Base-by-base conservation (phyloP, 208 protist species). In the Eutreptiella sp. region DNA sequence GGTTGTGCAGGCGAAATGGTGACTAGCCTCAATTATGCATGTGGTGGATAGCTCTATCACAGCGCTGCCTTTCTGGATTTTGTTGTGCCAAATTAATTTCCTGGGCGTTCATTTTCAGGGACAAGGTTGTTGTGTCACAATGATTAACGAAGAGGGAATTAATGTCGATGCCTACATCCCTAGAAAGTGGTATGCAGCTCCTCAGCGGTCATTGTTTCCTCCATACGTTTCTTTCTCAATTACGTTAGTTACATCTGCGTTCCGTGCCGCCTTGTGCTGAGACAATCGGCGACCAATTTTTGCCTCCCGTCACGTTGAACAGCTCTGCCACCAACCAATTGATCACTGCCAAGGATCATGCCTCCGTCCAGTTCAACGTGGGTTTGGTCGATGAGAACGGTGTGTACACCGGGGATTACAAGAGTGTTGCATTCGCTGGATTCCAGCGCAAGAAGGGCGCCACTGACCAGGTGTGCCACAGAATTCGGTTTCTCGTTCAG, bases 311-410 rank as follows among this genome's bases (percentile, higher is more conserved):
- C 4, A 48, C 38, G 24, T 27, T 7, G 28, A 29, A 54, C 14
- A 55, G 48, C 38, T 38, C 53, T 14, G 53, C 33, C 14, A 59
- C 53, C 4, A 42, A 43, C 4, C 46, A 28, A 16, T 45, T 59
- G 16, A 59, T 59, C 16, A 26, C 11, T n/a, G 75, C 80, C 38
- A 80, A 80, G 46, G 83, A 88, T 48, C 79, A 86, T 68, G 80
- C 83, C 34, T 66, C 73, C 23, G 70, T 86, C 11, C 83, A 88
- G 74, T 62, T 88, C 48, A 85, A 79, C 62, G 60, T 88, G 46
- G 76, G 69, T 53, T 42, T 80, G 28, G 80, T 88, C 23, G 62
- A 78, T 41, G 19, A 9, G 32, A 46, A 68, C n/a, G 73, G 77
- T 46, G 65, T 46, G 32, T 80, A 66, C 69, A 84, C 62, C 39